phyloP scores from a whole-genome alignment of 225 moss, liverwort and hornwort genomes.

The Sphagnum tenellum region DNA sequence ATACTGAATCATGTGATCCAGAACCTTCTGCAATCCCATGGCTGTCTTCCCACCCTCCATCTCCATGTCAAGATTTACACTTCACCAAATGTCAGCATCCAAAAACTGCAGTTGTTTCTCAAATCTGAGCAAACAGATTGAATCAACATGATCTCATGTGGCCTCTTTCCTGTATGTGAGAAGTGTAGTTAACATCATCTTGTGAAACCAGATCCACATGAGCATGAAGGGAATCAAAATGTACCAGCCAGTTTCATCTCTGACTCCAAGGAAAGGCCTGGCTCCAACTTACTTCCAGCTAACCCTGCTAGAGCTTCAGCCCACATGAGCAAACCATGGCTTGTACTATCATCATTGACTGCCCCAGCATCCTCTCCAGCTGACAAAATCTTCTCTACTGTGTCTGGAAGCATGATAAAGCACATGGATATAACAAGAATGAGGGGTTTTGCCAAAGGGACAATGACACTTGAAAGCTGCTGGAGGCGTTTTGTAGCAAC shows the following conservation, averaged over 20 bases:
- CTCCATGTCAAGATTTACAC: background rate
- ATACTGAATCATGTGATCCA: constrained; percentile 46
- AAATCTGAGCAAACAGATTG: too few species aligned
- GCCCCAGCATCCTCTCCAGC: constrained; percentile 28
- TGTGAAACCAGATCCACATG: too few species aligned
- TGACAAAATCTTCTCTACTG: constrained; percentile 44
- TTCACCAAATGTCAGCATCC: background rate
- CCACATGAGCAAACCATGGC: constrained; percentile 44
- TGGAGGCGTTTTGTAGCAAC: constrained; percentile 51
- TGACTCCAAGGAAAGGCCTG: constrained; percentile 62
- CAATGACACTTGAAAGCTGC: constrained; percentile 43
- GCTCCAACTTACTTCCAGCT: constrained; percentile 75
- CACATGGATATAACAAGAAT: constrained; percentile 55
- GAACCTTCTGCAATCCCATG: constrained; percentile 45
- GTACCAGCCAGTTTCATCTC: constrained; percentile 74
- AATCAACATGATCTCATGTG: too few species aligned
- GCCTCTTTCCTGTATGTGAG: too few species aligned
- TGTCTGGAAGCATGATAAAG: constrained; percentile 57
- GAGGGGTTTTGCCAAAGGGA: constrained; percentile 67
- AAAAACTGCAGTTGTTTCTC: too few species aligned
- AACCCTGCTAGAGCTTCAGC: constrained; percentile 51
- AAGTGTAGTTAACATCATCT: too few species aligned
- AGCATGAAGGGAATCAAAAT: background rate
- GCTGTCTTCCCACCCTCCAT: constrained; percentile 34
- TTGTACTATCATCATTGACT: constrained; percentile 13